These are phyloP conservation scores for Botrytis aclada DNA, from an alignment of 2,329 filamentous ascomycete genomes.

Conservation along the genomic window DNA sequence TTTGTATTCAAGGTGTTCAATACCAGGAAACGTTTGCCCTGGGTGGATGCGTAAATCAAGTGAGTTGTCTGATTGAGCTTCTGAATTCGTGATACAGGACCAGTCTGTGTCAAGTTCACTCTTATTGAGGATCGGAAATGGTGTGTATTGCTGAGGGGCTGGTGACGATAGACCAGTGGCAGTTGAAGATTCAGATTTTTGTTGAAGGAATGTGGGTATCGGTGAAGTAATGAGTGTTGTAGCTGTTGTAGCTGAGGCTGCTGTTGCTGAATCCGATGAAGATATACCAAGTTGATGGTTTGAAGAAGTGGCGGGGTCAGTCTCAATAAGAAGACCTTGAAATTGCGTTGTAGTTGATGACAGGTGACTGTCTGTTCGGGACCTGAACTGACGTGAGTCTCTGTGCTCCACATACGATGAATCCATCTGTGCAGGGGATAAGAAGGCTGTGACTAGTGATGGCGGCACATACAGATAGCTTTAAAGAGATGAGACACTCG, in stretches of 20 bases:
- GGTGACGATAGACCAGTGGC: constrained; percentile 22
- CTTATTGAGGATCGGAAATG: constrained; percentile 34
- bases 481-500: constrained; percentile 23
- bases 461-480: constrained; percentile 26
- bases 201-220: constrained; percentile 18
- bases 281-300: constrained; percentile 26
- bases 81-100: constrained; percentile 31
- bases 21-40: constrained; percentile 27
- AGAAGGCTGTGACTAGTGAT: constrained; percentile 35
- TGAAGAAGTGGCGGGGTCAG: constrained; percentile 24
- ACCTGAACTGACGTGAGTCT: constrained; percentile 38
- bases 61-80: constrained; percentile 29
- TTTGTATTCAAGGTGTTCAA: constrained; percentile 21
- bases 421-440: constrained; percentile 32
- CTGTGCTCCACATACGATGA: constrained; percentile 36
- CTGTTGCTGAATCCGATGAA: constrained; percentile 28
- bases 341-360: constrained; percentile 35
- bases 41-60: constrained; percentile 33
- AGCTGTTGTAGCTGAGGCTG: constrained; percentile 22
- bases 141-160: constrained; percentile 30
- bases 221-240: constrained; percentile 17
- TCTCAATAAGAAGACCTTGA: constrained; percentile 34
- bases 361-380: constrained; percentile 35
- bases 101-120: constrained; percentile 34
- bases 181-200: constrained; percentile 9